Conservation (phyloP, 768 basidiomycete species). For the Neoboletus magnificus region DNA sequence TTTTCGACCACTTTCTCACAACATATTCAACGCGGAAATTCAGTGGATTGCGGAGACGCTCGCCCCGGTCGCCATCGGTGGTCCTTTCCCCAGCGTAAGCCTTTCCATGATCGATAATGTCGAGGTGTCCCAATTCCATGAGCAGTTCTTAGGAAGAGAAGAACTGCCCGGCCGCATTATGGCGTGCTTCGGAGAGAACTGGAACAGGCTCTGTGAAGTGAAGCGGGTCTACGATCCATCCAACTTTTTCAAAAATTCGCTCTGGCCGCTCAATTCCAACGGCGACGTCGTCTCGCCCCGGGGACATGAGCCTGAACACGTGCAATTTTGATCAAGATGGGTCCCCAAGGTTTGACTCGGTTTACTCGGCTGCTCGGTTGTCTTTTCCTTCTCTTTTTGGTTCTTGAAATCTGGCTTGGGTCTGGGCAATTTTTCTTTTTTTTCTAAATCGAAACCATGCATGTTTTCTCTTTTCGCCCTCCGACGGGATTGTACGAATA, state of each 20-base stretch:
- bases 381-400: background rate
- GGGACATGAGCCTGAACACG: slow-evolving; percentile 55
- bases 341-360: background rate
- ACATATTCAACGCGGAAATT: background rate
- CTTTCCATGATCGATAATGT: slow-evolving; percentile 15
- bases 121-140: slow-evolving; percentile 18
- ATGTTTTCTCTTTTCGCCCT: background rate
- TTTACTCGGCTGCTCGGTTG: background rate
- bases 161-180: slow-evolving; percentile 61
- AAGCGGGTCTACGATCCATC: slow-evolving; percentile 76
- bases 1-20: slow-evolving; percentile 6
- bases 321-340: slow-evolving; percentile 15
- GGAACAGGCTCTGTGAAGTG: slow-evolving; percentile 63
- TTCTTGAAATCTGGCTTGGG: background rate
- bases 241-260: slow-evolving; percentile 70
- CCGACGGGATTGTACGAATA: background rate
- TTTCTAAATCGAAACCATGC: background rate
- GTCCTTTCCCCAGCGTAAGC: slow-evolving; percentile 81
- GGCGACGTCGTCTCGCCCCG: slow-evolving; percentile 54
- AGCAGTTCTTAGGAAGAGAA: slow-evolving; percentile 71
- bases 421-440: background rate
- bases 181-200: slow-evolving; percentile 72
- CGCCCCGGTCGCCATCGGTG: slow-evolving; percentile 68
- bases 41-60: slow-evolving; percentile 82
- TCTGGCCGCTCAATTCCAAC: slow-evolving; percentile 72